Conservation (phyloP, 2,329 filamentous ascomycete genomes). For the Colletotrichum costaricense region DNA sequence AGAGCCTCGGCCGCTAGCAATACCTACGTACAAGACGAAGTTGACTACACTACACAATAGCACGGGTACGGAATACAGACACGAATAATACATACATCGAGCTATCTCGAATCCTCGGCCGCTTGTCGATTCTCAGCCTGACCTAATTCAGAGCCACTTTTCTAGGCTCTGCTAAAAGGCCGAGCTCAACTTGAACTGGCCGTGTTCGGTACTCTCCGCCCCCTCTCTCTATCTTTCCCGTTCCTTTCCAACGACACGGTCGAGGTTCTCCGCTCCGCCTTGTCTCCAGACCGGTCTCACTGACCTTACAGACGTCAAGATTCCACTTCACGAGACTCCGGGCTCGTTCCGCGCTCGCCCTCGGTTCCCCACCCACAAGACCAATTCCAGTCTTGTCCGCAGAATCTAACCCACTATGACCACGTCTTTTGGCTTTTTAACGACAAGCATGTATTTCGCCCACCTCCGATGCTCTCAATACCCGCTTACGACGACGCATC, state of each 20-base stretch:
- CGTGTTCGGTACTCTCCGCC: neutral
- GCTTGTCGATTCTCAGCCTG: neutral
- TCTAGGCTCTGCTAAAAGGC: neutral
- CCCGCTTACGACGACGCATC: neutral
- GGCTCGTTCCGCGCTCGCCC: neutral
- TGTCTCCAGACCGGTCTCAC: neutral
- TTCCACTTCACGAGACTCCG: neutral
- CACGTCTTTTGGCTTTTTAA: neutral
- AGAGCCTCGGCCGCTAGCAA: neutral
- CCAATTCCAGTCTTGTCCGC: neutral
- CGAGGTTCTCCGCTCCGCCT: neutral
- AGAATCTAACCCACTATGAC: neutral
- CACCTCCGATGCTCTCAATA: neutral
- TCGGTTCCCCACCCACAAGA: neutral
- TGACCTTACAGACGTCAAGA: conserved; percentile 16
- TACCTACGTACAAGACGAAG: neutral
- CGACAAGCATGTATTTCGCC: neutral
- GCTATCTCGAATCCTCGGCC: neutral
- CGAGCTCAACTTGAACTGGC: neutral
- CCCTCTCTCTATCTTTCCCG: neutral
- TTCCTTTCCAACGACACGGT: neutral
- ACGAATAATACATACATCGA: neutral
- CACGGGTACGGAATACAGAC: neutral
- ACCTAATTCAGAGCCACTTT: neutral
- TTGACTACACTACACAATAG: neutral